phyloP scores from a whole-genome alignment of 139 green algal genomes.

The Closterium sp. region DNA sequence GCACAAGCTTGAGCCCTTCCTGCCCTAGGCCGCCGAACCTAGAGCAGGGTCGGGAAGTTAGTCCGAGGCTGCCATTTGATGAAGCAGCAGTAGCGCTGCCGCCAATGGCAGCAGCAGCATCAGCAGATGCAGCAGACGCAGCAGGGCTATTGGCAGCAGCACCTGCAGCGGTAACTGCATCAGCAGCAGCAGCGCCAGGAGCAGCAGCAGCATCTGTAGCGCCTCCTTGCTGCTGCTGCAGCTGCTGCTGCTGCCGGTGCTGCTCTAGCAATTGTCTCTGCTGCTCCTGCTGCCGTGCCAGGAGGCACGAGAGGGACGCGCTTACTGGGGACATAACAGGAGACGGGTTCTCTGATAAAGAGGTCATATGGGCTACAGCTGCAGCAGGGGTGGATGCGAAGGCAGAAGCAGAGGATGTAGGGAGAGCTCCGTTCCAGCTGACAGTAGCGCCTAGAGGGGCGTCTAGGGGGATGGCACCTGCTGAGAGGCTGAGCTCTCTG shows the following conservation, averaged over 20 bases:
- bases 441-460: not conserved
- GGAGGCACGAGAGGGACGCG: not conserved
- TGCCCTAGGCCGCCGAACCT: not conserved
- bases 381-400: not conserved
- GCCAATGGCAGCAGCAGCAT: not conserved
- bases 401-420: not conserved
- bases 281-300: not conserved
- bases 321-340: not conserved
- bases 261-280: not conserved
- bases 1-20: not conserved
- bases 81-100: not conserved
- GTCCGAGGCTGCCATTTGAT: not conserved
- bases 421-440: not conserved
- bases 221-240: not conserved
- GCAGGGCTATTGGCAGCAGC: not conserved
- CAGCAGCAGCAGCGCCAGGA: not conserved
- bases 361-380: not conserved
- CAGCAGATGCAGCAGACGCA: not conserved
- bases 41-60: not conserved
- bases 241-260: not conserved
- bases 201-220: not conserved
- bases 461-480: not conserved
- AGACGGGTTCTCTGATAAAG: not conserved
- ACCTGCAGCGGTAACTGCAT: not conserved
- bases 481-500: not conserved